Conservation (phyloP, 257 asterid genomes). For the Primulina huaijiensis region DNA sequence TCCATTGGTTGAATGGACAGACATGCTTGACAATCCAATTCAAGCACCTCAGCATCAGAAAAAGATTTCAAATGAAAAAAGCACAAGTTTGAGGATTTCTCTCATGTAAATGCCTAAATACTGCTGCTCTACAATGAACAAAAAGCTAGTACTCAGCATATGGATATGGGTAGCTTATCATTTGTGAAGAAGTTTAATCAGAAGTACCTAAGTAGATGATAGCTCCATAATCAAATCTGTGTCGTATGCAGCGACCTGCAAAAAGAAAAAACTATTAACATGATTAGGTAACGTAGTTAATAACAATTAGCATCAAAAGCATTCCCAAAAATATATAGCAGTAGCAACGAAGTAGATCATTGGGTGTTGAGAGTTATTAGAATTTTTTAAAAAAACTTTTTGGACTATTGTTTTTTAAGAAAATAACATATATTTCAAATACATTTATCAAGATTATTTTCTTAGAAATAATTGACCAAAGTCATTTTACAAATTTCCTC, state of each 20-base stretch:
- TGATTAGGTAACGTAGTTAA: conserved; percentile 9
- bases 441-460: too few relatives aligned
- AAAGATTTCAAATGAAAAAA: conserved; percentile 1
- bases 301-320: background rate
- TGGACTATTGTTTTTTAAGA: too few relatives aligned
- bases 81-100: background rate
- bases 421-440: too few relatives aligned
- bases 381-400: too few relatives aligned
- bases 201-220: conserved; percentile 80
- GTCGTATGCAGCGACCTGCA: conserved; percentile 97
- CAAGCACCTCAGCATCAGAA: background rate
- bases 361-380: background rate
- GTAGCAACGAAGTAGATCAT: background rate
- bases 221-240: conserved; percentile 92
- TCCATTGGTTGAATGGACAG: background rate
- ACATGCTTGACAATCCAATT: background rate
- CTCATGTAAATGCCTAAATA: background rate
- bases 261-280: conserved; percentile 22
- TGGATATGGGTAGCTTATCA: conserved; percentile 1
- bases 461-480: too few relatives aligned
- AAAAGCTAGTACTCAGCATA: conserved; percentile 10
- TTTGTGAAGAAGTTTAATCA: conserved; percentile 22
- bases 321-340: background rate
- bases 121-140: conserved; percentile 6
- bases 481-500: too few relatives aligned